Base-by-base conservation (phyloP, 2,329 filamentous ascomycete species). In the Fusarium solani-melongenae region DNA sequence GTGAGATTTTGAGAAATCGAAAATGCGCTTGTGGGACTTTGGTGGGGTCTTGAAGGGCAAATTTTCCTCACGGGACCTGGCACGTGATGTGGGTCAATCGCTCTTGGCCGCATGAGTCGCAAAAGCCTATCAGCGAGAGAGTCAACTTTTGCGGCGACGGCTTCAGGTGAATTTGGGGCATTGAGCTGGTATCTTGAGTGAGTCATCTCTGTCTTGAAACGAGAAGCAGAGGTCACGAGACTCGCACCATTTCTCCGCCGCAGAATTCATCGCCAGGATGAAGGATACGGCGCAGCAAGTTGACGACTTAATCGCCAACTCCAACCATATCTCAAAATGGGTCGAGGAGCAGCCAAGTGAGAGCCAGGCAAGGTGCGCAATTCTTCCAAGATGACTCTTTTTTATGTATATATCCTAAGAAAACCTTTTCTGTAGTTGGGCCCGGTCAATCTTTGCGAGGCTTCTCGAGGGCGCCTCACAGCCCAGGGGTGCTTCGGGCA, bases 401-500 rank as follows among this genome's bases (percentile, higher is more conserved):
- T 53, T 57, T 31, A 67, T 64, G 61, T 66, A 73, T 66, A 64
- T 72, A 71, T 73, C 63, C 77, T 78, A 78, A 78, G 60, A 57
- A 36, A 22, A 65, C 53, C 53, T 31, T 20, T 39, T 56, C 15
- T 73, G 66, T 74, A 78, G 76, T 65, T 73, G 70, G 72, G 86
- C 84, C 24, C 76, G 84, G 67, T 77, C 77, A 36, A 78, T 89
- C 6, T 89, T 90, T 75, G 76, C 84, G 15, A 81, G 82, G 57
- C 84, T 90, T 12, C 82, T 90, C 6, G 75, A 80, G 17, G 83
- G 83, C 66, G 88, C 88, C 31, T 83, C 85, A 11, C 86, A 88
- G 76, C 88, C 89, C 14, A 87, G 86, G 61, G 86, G 87, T 62
- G 83, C 85, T 29, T 90, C 88, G 6, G 88, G 88, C 14, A 87